Base-by-base conservation (phyloP, 2,329 filamentous ascomycete genomes). In the Neonectria coccinea region DNA sequence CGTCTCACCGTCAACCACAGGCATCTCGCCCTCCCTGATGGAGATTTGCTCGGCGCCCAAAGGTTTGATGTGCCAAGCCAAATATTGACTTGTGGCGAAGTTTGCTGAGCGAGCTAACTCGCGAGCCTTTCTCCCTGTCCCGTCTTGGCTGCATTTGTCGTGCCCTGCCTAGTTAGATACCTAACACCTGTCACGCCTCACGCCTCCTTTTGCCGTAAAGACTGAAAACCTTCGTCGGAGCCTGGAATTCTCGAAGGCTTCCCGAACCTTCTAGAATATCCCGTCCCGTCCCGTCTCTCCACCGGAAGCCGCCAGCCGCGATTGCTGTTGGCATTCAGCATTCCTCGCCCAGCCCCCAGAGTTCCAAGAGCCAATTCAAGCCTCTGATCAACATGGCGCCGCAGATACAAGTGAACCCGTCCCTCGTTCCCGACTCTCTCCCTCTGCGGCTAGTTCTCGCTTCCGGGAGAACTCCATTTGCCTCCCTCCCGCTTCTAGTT, bases 231-330 rank as follows among this genome's bases (percentile, higher is more conserved):
- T 31, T 47, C 31, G 9, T 22, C 48, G 25, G 22, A 31, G 50
- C 27, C 20, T 27, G 42, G n/a, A 31, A 29, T 55, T 63, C 60
- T 44, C 29, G 48, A 54, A 50, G 36, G 33, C 14, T 52, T 56
- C 60, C 42, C 25, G 60, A 55, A 62, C 29, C 36, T 58, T 63
- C 60, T 48, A 33, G 55, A 58, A 55, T 31, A 51, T 20, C 48
- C 22, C 25, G n/a, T 44, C n/a, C 18, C 54, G 41, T 56, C 53
- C 29, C 12, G 14, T 39, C 47, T 33, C 31, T 44, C 48, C 41
- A 45, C 47, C 11, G 31, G n/a, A 51, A 39, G 14, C 36, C 39
- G 10, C 39, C 42, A 57, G 52, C 31, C 31, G 50, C 48, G 50
- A 48, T 33, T 51, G 10, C 11, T 31, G 29, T 31, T 33, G 29